These are phyloP conservation scores for Lactarius hengduanensis DNA, from an alignment of 768 basidiomycete genomes.

Conservation along the genomic window DNA sequence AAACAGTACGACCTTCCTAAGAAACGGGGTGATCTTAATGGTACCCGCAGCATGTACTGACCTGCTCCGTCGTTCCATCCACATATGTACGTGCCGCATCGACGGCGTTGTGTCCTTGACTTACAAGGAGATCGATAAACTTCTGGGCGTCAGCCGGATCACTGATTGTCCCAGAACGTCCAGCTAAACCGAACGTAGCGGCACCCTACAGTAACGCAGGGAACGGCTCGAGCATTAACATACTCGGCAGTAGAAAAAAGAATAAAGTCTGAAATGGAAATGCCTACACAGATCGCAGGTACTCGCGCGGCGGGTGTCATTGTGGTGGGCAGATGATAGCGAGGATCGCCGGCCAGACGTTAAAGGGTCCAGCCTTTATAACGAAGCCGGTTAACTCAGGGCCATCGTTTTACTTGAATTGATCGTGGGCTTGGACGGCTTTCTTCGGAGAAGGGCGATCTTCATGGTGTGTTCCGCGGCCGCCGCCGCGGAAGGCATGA, in stretches of 20 bases:
- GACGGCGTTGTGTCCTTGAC: constrained; percentile 25
- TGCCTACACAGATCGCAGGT: constrained; percentile 12
- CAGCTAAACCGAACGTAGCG: constrained; percentile 27
- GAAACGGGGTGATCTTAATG: neutral
- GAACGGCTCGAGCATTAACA: constrained; percentile 1
- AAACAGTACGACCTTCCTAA: neutral
- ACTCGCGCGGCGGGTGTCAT: constrained; percentile 11
- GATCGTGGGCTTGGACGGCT: neutral
- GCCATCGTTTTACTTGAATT: neutral
- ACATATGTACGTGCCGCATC: constrained; percentile 26
- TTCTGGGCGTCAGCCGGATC: constrained; percentile 29
- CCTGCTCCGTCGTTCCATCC: constrained; percentile 31
- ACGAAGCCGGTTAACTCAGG: constrained; percentile 3
- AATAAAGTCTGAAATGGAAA: constrained; percentile 13
- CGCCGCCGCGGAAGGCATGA: neutral
- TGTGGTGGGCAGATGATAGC: neutral
- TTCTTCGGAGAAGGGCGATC: neutral
- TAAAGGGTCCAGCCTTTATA: neutral
- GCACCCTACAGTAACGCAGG: constrained; percentile 21
- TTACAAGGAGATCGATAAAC: constrained; percentile 28
- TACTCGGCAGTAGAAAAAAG: neutral
- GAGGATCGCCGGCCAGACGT: constrained; percentile 14
- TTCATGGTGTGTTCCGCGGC: neutral
- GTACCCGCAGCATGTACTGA: constrained; percentile 4
- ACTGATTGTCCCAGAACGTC: constrained; percentile 21